A percentile compares a stretch with the other conserved stretches of the same genome.
Evolutionary conservation across 2,329 filamentous ascomycete genomes (phyloP).

Genomic region (Phyllosticta ampelicida): DNA sequence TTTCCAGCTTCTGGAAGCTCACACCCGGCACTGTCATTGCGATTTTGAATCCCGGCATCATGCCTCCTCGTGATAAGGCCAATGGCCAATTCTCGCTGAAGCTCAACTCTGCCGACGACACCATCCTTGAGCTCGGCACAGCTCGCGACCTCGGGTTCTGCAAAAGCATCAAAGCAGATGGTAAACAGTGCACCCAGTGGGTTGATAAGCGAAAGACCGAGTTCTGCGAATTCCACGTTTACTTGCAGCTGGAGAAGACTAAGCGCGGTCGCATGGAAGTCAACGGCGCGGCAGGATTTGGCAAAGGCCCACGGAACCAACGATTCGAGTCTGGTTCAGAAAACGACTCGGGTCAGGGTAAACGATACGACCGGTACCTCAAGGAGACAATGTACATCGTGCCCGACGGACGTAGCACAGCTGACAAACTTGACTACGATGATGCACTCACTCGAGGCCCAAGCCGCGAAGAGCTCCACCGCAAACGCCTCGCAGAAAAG

Average conservation of each 20-base stretch:
- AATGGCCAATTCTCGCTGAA: conserved; percentile 79
- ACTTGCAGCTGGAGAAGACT: conserved; percentile 64
- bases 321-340: conserved; percentile 13
- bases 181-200: conserved; percentile 70
- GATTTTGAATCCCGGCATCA: conserved; percentile 80
- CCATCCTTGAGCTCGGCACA: conserved; percentile 76
- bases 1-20: conserved; percentile 90
- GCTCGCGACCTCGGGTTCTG: conserved; percentile 83
- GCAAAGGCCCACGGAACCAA: not conserved
- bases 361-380: conserved; percentile 47
- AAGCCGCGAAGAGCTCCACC: conserved; percentile 55
- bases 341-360: conserved; percentile 15
- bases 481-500: conserved; percentile 51
- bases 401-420: conserved; percentile 38
- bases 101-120: conserved; percentile 77
- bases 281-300: conserved; percentile 51
- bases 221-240: conserved; percentile 87
- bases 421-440: conserved; percentile 55
- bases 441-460: conserved; percentile 45
- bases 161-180: conserved; percentile 74
- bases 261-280: conserved; percentile 64
- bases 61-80: conserved; percentile 73
- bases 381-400: conserved; percentile 40
- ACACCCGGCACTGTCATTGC: conserved; percentile 82
- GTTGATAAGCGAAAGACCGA: conserved; percentile 80